Conservation (phyloP, 1,284 basidiomycete genomes). For the Trichosporon sp. region DNA sequence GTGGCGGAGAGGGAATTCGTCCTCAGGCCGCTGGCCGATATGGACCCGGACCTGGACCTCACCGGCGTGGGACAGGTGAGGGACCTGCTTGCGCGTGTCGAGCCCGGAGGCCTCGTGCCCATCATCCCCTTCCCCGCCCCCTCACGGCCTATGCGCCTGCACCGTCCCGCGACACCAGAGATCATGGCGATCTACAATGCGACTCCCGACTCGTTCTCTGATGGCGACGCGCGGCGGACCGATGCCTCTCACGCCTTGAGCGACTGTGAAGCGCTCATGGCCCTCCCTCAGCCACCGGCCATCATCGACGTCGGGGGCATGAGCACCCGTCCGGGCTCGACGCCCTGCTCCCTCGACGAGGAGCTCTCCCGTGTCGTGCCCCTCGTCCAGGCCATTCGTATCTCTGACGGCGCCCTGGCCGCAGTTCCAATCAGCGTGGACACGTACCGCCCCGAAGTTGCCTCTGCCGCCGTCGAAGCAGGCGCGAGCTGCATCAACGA, state of each 20-base stretch:
- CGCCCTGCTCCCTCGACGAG: constrained; percentile 69
- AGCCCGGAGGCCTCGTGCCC: constrained; percentile 63
- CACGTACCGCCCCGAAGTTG: constrained; percentile 86
- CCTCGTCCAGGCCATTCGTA: constrained; percentile 61
- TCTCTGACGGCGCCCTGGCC: constrained; percentile 29
- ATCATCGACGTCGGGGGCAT: constrained; percentile 94
- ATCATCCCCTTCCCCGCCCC: constrained; percentile 50
- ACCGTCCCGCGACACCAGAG: constrained; percentile 60
- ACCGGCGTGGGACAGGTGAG: constrained; percentile 63
- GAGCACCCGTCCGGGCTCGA: constrained; percentile 78
- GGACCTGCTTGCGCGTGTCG: constrained; percentile 59
- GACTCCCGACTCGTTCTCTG: constrained; percentile 97
- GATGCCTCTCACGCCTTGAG: constrained; percentile 40
- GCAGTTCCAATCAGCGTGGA: constrained; percentile 77
- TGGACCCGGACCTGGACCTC: constrained; percentile 66
- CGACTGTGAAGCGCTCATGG: constrained; percentile 34
- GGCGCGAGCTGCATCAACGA: constrained; percentile 96
- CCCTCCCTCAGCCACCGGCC: constrained; percentile 56
- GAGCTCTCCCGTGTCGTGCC: constrained; percentile 77
- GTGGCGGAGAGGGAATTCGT: constrained; percentile 89
- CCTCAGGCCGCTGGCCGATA: constrained; percentile 78
- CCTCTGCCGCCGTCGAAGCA: constrained; percentile 71
- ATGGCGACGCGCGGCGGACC: constrained; percentile 64
- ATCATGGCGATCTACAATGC: constrained; percentile 94
- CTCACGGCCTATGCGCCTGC: constrained; percentile 62